Percentiles rank a stretch among this genome's conserved stretches.
phyloP scores from a whole-genome alignment of 805 yeast species.

The Pichia californica region DNA sequence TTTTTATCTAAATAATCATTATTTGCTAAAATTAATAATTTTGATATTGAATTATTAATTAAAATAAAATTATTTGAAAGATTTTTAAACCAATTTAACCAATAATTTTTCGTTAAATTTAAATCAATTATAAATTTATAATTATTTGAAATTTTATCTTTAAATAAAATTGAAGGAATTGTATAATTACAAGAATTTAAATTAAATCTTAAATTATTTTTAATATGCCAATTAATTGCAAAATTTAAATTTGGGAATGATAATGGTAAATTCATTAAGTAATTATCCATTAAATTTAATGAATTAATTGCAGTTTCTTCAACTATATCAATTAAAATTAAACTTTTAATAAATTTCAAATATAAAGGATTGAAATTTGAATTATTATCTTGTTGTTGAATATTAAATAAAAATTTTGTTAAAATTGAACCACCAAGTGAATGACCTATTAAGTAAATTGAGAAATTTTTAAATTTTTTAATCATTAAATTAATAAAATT shows the following conservation, averaged over 20 bases:
- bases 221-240: constrained; percentile 83
- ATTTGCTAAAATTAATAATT: constrained; percentile 77
- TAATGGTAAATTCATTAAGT: constrained; percentile 59
- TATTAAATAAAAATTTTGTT: constrained; percentile 40
- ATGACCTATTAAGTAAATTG: constrained; percentile 70
- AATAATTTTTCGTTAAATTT: constrained; percentile 51
- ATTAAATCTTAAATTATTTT: constrained; percentile 46
- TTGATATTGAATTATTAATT: constrained; percentile 41
- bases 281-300: constrained; percentile 57
- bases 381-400: background rate
- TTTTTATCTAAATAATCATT: constrained; percentile 82
- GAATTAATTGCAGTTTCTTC: constrained; percentile 86
- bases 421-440: constrained; percentile 89
- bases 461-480: constrained; percentile 21
- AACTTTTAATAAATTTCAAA: constrained; percentile 44
- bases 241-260: constrained; percentile 43
- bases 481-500: constrained; percentile 34
- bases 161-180: constrained; percentile 60
- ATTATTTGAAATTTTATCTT: background rate
- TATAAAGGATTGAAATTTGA: constrained; percentile 10
- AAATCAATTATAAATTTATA: constrained; percentile 63
- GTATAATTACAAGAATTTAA: constrained; percentile 61
- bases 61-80: constrained; percentile 47
- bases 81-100: constrained; percentile 79
- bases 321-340: constrained; percentile 82